Conservation (phyloP, 805 yeast genomes). For the Ogataea sp. region DNA sequence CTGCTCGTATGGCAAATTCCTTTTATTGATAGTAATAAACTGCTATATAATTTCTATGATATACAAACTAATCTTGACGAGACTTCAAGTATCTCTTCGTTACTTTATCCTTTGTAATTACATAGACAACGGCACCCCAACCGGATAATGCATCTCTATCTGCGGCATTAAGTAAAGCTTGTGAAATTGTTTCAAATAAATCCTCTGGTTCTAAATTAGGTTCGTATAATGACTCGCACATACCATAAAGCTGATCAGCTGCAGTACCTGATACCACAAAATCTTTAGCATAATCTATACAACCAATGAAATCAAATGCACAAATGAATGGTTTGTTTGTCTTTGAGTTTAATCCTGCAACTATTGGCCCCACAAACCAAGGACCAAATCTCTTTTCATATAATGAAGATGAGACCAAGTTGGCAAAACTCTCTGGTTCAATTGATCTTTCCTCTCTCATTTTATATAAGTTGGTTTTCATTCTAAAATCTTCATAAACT, state of each 20-base stretch:
- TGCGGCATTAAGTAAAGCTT: slow-evolving; percentile 86
- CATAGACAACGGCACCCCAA: slow-evolving; percentile 96
- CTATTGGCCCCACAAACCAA: slow-evolving; percentile 92
- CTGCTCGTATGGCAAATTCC: no score
- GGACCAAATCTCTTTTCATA: slow-evolving; percentile 94
- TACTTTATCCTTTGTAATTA: slow-evolving; percentile 87
- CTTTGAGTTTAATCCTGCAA: slow-evolving; percentile 86
- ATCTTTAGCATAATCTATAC: slow-evolving; percentile 91
- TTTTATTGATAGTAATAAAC: neutral
- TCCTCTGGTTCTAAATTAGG: slow-evolving; percentile 93
- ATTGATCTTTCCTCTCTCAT: slow-evolving; percentile 85
- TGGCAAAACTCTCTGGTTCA: slow-evolving; percentile 91
- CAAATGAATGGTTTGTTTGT: slow-evolving; percentile 84
- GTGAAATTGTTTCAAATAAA: slow-evolving; percentile 90
- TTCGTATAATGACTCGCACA: slow-evolving; percentile 96
- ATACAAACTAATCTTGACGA: slow-evolving; percentile 75
- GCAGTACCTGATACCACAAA: slow-evolving; percentile 96
- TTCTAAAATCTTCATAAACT: slow-evolving; percentile 69
- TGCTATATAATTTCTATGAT: neutral
- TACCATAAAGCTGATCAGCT: slow-evolving; percentile 92
- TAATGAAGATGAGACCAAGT: slow-evolving; percentile 80
- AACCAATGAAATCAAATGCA: slow-evolving; percentile 93
- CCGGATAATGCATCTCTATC: slow-evolving; percentile 98
- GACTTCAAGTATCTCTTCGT: slow-evolving; percentile 82
- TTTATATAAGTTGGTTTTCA: slow-evolving; percentile 82